Percentiles rank a stretch among this genome's conserved stretches.
Conservation (phyloP, 441 rosid genomes). For the Pelargonium fulgidum region DNA sequence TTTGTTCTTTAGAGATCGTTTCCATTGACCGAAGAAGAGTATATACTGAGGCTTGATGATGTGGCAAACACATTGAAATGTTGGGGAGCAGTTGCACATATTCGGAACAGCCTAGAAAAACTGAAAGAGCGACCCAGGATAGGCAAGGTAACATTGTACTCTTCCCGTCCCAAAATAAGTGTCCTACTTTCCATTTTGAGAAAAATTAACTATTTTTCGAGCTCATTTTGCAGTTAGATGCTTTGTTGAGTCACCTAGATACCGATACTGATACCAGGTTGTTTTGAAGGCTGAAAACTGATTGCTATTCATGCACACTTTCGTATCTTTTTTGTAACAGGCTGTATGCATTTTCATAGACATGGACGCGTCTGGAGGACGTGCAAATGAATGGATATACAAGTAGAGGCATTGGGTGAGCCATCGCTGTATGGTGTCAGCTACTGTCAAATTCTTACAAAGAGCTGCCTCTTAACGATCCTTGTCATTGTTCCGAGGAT, state of each 20-base stretch:
- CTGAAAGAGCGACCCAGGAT: constrained; percentile 81
- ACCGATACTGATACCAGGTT: no score
- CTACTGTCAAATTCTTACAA: neutral
- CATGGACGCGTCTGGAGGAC: constrained; percentile 88
- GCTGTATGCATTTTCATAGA: constrained; percentile 96
- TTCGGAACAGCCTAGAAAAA: constrained; percentile 74
- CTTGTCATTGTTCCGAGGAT: neutral
- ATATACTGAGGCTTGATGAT: constrained; percentile 79
- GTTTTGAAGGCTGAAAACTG: no score
- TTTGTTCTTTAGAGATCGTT: constrained; percentile 58
- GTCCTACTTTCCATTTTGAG: neutral
- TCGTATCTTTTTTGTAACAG: constrained; percentile 34
- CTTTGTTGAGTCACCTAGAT: no score
- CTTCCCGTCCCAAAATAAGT: neutral
- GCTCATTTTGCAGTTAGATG: neutral
- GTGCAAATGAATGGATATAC: constrained; percentile 95
- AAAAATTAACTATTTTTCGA: neutral
- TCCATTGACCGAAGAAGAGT: constrained; percentile 89
- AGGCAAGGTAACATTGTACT: constrained; percentile 55
- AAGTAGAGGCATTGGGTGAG: constrained; percentile 35
- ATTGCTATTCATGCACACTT: neutral
- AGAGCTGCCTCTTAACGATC: neutral
- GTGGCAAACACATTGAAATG: constrained; percentile 84
- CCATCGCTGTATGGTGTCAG: neutral
- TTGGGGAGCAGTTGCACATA: constrained; percentile 95